phyloP scores from a whole-genome alignment of 1,139 yeast species.

The Oligophagozyma castellii region DNA sequence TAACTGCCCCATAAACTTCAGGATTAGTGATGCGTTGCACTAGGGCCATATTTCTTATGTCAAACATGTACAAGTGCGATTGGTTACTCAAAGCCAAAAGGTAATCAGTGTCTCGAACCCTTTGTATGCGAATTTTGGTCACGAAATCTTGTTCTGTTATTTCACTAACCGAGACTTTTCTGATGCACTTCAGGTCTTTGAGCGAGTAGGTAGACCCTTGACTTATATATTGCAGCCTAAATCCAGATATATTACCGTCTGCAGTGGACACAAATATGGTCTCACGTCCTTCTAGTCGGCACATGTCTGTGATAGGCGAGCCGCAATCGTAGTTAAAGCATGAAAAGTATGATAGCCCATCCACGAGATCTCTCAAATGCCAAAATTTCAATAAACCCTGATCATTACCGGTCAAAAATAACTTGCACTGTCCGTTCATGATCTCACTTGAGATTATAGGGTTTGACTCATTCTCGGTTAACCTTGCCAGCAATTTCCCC shows the following conservation, averaged over 20 bases:
- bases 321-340: conserved; percentile 35
- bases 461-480: conserved; percentile 38
- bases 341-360: conserved; percentile 50
- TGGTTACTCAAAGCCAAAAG: conserved; percentile 39
- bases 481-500: conserved; percentile 46
- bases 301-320: conserved; percentile 34
- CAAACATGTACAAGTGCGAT: conserved; percentile 41
- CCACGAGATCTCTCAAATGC: conserved; percentile 58
- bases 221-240: conserved; percentile 38
- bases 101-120: conserved; percentile 24
- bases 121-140: conserved; percentile 30
- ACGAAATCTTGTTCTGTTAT: conserved; percentile 30
- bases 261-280: conserved; percentile 55
- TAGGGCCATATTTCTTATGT: conserved; percentile 44
- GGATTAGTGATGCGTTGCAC: conserved; percentile 38
- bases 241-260: conserved; percentile 49
- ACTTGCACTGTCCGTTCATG: conserved; percentile 45
- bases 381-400: conserved; percentile 62
- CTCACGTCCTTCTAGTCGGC: conserved; percentile 46
- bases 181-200: conserved; percentile 24
- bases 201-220: conserved; percentile 24
- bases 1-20: conserved; percentile 49
- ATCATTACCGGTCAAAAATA: conserved; percentile 67
- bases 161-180: conserved; percentile 23
- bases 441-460: conserved; percentile 43